phyloP scores from a whole-genome alignment of 768 basidiomycete genomes.

The Psilocybe subaeruginosa region DNA sequence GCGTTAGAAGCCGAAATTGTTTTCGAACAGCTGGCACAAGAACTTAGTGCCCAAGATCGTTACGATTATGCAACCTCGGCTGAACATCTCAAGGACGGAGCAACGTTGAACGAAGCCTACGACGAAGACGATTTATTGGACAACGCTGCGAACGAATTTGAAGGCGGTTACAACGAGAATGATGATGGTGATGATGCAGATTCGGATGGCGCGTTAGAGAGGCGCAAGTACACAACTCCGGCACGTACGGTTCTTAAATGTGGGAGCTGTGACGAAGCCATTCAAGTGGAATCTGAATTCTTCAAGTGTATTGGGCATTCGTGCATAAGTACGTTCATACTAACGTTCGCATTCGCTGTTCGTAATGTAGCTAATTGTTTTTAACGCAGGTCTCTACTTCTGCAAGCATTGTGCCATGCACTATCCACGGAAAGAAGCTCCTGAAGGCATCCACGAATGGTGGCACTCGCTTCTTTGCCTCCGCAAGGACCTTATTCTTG shows the following conservation, averaged over 20 bases:
- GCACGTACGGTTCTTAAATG: neutral
- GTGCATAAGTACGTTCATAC: neutral
- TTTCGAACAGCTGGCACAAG: neutral
- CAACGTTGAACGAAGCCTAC: neutral
- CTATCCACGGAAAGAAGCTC: neutral
- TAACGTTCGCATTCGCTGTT: neutral
- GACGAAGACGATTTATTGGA: neutral
- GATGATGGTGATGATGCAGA: neutral
- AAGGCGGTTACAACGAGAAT: neutral
- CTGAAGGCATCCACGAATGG: slow-evolving; percentile 1
- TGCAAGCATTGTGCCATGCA: neutral
- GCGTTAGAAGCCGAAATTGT: neutral
- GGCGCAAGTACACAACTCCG: neutral
- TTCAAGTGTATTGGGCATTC: slow-evolving; percentile 6
- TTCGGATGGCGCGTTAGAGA: neutral
- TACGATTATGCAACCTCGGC: neutral
- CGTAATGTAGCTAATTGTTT: neutral
- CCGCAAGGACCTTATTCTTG: neutral
- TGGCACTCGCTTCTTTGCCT: slow-evolving; percentile 4
- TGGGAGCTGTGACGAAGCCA: neutral
- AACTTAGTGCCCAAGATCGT: neutral
- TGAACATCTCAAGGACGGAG: neutral
- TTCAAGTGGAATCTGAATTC: neutral
- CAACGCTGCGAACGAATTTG: neutral
- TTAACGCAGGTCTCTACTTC: neutral